Percentiles rank a stretch among this genome's conserved stretches.
phyloP scores from a whole-genome alignment of 768 basidiomycete species.

The Nidula microcarpa region DNA sequence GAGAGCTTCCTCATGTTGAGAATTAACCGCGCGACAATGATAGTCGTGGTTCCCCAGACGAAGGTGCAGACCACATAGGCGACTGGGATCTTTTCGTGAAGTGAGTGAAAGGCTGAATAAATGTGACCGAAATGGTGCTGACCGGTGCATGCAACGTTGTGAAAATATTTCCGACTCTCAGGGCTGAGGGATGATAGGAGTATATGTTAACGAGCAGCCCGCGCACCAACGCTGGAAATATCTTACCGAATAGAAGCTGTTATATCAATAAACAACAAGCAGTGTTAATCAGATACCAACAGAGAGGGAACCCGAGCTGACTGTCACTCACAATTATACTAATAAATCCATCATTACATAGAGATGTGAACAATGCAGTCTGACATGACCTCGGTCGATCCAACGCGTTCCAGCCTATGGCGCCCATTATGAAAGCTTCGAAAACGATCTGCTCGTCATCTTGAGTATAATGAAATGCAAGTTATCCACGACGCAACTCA shows the following conservation, averaged over 20 bases:
- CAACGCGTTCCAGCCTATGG: constrained; percentile 8
- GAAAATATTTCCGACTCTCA: too few species aligned
- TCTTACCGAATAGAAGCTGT: too few species aligned
- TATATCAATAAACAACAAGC: too few species aligned
- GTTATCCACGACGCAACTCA: constrained; percentile 3
- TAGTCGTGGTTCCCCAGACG: constrained; percentile 28
- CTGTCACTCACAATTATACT: neutral
- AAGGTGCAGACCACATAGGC: constrained; percentile 17
- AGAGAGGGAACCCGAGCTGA: neutral
- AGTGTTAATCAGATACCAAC: too few species aligned
- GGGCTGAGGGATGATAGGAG: too few species aligned
- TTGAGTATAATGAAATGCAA: neutral
- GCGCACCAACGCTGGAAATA: too few species aligned
- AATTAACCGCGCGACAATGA: constrained; percentile 26
- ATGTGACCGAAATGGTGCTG: too few species aligned
- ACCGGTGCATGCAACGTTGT: too few species aligned
- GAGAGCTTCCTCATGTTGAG: constrained; percentile 21
- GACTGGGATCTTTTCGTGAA: neutral
- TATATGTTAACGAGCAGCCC: too few species aligned
- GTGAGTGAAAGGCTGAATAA: too few species aligned
- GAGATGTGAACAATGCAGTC: neutral
- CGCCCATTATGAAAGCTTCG: constrained; percentile 7
- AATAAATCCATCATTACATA: neutral
- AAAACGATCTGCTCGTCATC: constrained; percentile 7
- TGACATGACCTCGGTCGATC: constrained; percentile 1